Percentiles rank a stretch among this genome's conserved stretches.
These are phyloP conservation scores for Erythrobasidium hasegawianum DNA, from an alignment of 1,284 basidiomycete genomes.

Conservation along the genomic window DNA sequence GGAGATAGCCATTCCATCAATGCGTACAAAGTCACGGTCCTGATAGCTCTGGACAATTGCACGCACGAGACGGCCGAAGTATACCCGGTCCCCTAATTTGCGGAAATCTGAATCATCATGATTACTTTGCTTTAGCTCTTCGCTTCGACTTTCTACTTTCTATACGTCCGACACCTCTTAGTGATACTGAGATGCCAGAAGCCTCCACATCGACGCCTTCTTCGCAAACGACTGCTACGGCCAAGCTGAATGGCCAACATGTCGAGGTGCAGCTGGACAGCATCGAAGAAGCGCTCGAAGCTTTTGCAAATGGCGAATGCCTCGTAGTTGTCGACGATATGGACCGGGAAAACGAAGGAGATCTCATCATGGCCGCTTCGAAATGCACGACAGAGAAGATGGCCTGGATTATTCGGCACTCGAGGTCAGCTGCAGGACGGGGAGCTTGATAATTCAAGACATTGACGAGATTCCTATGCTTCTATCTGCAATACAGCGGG, in stretches of 20 bases:
- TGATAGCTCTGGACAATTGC: too few relatives aligned
- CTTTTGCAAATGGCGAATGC: constrained; percentile 78
- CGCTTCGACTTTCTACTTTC: too few relatives aligned
- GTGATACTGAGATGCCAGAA: background rate
- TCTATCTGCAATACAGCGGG: constrained; percentile 59
- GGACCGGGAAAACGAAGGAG: constrained; percentile 87
- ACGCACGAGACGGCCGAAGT: too few relatives aligned
- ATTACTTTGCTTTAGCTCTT: too few relatives aligned
- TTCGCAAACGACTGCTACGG: background rate
- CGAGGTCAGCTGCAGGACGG: constrained; percentile 58
- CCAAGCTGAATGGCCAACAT: constrained; percentile 26
- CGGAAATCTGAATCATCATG: too few relatives aligned
- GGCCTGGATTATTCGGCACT: constrained; percentile 98
- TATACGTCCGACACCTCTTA: too few relatives aligned
- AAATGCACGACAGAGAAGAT: constrained; percentile 89
- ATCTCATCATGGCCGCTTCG: constrained; percentile 78
- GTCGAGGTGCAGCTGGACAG: constrained; percentile 57
- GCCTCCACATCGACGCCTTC: background rate
- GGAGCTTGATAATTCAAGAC: background rate
- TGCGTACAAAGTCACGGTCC: too few relatives aligned
- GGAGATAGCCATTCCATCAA: too few relatives aligned
- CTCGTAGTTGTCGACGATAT: constrained; percentile 95
- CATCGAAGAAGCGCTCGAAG: constrained; percentile 72
- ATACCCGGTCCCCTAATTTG: too few relatives aligned
- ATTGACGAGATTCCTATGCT: background rate